phyloP scores from a whole-genome alignment of 805 yeast species.

The Metschnikowia noctiluminum region DNA sequence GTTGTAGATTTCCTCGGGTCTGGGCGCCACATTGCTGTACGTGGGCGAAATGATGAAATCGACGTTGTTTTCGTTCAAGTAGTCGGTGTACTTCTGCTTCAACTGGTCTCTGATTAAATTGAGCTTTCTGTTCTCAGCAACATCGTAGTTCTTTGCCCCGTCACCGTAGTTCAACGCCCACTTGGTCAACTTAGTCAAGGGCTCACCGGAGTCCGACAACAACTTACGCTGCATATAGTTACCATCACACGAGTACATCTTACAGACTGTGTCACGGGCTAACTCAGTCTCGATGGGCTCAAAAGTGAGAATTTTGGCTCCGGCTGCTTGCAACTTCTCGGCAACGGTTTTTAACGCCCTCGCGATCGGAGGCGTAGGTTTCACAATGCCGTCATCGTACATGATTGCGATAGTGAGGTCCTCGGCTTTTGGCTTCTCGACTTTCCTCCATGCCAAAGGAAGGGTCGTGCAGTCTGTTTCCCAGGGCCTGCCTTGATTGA shows the following conservation, averaged over 20 bases:
- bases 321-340: constrained; percentile 54
- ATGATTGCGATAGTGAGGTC: constrained; percentile 58
- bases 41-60: constrained; percentile 70
- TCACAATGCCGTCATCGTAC: constrained; percentile 62
- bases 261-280: constrained; percentile 56
- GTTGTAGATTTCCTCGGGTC: constrained; percentile 57
- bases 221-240: constrained; percentile 52
- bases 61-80: constrained; percentile 50
- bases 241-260: constrained; percentile 66
- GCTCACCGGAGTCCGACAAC: constrained; percentile 65
- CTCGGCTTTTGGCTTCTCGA: constrained; percentile 35
- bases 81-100: constrained; percentile 54
- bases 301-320: constrained; percentile 54
- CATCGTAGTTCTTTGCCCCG: constrained; percentile 47
- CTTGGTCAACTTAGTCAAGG: constrained; percentile 58
- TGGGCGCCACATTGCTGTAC: constrained; percentile 70
- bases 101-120: constrained; percentile 54
- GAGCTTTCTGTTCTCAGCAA: constrained; percentile 53
- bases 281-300: constrained; percentile 55
- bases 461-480: constrained; percentile 43
- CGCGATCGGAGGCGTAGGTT: constrained; percentile 62
- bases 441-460: constrained; percentile 54
- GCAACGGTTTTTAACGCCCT: constrained; percentile 52
- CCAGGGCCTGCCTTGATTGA: constrained; percentile 68
- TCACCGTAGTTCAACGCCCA: constrained; percentile 58